Percentiles rank a stretch among this genome's conserved stretches.
phyloP scores from a whole-genome alignment of 164 flowering plant genomes.

The Nymphaea thermarum region DNA sequence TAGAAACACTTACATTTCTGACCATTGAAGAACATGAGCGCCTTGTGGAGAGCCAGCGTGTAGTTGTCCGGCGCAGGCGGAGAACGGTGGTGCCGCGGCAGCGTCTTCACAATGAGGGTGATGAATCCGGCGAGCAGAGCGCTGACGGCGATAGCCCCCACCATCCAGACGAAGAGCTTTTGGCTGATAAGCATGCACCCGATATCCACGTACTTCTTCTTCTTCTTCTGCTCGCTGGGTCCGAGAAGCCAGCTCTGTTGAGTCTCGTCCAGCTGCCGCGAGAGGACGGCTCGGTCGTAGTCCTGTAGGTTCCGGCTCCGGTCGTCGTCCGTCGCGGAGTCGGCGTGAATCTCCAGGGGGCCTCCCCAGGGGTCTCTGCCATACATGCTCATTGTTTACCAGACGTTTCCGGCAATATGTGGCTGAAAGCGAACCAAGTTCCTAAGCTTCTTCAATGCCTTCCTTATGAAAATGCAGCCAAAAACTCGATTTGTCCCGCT shows the following conservation, averaged over 20 bases:
- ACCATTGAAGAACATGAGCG: constrained; percentile 56
- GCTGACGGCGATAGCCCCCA: constrained; percentile 50
- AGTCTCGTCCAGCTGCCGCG: constrained; percentile 81
- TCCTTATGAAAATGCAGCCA: neutral
- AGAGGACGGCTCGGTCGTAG: constrained; percentile 76
- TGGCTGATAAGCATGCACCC: constrained; percentile 91
- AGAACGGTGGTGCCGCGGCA: constrained; percentile 53
- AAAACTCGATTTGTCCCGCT: neutral
- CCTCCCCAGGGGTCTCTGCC: constrained; percentile 98
- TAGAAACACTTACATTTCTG: constrained; percentile 38
- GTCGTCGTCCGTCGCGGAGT: constrained; percentile 94
- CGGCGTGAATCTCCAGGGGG: constrained; percentile 73
- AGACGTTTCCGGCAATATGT: neutral
- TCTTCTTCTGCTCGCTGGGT: constrained; percentile 75
- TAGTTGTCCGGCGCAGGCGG: constrained; percentile 74
- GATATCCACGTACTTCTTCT: constrained; percentile 81
- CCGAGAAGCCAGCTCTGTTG: constrained; percentile 97
- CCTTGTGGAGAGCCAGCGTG: constrained; percentile 35
- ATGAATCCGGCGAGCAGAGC: constrained; percentile 59
- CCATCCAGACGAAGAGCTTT: constrained; percentile 79
- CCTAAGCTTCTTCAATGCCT: neutral
- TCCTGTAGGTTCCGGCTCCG: constrained; percentile 80
- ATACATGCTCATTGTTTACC: constrained; percentile 30
- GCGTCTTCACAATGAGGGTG: constrained; percentile 57
- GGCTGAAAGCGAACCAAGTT: neutral